Evolutionary conservation across 2,329 filamentous ascomycete species (phyloP), one percentile per base, ranked within the genome.

Genomic region (Colletotrichum camelliae): DNA sequence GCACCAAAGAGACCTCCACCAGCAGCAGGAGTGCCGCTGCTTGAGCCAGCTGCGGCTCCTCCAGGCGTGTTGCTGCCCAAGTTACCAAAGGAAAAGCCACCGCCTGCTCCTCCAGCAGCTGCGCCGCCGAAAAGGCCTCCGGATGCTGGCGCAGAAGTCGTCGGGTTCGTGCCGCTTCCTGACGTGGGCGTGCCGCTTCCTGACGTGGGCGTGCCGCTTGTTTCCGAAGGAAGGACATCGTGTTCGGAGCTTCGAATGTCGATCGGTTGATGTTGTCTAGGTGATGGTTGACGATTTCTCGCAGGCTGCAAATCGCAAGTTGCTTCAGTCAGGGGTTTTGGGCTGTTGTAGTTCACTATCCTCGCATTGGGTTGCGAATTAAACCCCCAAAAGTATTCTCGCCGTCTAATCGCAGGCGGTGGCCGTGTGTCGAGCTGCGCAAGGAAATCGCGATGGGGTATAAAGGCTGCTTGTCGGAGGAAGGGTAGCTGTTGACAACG

Each of bases 41-140:
- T 80, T 62, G 79, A 81, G 48, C 76, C 79, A 57, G 80, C 76
- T n/a, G 79, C 74, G 39, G 71, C 71, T 43, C 65, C 66, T 57
- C 71, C 71, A 58, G 73, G 33, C 31, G 72, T 62, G 21, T 55
- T 62, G 31, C 77, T 77, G 55, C 79, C 80, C 29, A 79, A 35
- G 24, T 77, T 79, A 43, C 84, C 85, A 76, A 90, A 90, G 12
- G 85, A 84, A 79, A 89, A 88, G 10, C 78, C 75, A 29, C 86
- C 79, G 55, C 81, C 80, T 33, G 72, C 70, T 35, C 81, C 80
- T 37, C 73, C 70, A 37, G 79, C 80, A 72, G 77, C 77, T 39
- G 68, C 73, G 29, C 62, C 58, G 60, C 86, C 87, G 79, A 90
- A 89, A 10, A 89, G 78, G 24, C 82, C 79, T 16, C 84, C 84